Percentiles rank a stretch among this genome's conserved stretches.
Evolutionary conservation across 2,329 filamentous ascomycete genomes (phyloP).

Genomic region (Furcasterigmium sp.): DNA sequence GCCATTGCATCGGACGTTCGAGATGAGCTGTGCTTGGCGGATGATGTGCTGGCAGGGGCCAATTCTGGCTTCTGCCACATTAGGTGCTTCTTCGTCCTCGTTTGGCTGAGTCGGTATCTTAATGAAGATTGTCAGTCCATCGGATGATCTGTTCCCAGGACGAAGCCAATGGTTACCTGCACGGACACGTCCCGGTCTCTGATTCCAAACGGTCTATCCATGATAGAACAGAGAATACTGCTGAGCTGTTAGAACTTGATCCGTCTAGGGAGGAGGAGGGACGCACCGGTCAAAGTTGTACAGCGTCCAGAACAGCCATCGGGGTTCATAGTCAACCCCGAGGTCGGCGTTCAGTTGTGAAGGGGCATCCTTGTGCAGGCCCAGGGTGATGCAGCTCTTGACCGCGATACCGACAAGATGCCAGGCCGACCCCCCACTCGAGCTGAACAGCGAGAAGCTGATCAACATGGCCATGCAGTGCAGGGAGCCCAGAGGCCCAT

Average conservation of each 20-base stretch:
- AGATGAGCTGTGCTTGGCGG: slow-evolving; percentile 4
- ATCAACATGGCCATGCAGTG: slow-evolving; percentile 7
- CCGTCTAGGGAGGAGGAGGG: neutral
- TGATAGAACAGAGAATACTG: slow-evolving; percentile 4
- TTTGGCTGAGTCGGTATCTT: too few species aligned
- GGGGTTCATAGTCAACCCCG: neutral
- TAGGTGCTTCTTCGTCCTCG: neutral
- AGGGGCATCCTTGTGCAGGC: slow-evolving; percentile 1
- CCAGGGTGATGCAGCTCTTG: neutral
- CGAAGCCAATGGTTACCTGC: slow-evolving; percentile 5
- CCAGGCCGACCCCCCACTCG: slow-evolving; percentile 6
- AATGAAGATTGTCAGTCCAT: too few species aligned
- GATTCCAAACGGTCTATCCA: slow-evolving; percentile 8
- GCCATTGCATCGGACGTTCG: slow-evolving; percentile 1
- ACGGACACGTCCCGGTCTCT: slow-evolving; percentile 8
- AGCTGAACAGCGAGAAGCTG: slow-evolving; percentile 5
- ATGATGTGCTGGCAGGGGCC: slow-evolving; percentile 2
- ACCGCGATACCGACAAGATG: neutral
- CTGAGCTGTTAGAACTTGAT: too few species aligned
- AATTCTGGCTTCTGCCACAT: neutral
- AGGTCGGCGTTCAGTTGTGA: slow-evolving; percentile 2
- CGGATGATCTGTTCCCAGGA: too few species aligned
- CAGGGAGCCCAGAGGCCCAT: neutral
- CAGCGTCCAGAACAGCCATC: slow-evolving; percentile 9
- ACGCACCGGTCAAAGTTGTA: slow-evolving; percentile 7